Evolutionary conservation across 2,329 filamentous ascomycete genomes (phyloP).

Genomic region (Claviceps spartinae): DNA sequence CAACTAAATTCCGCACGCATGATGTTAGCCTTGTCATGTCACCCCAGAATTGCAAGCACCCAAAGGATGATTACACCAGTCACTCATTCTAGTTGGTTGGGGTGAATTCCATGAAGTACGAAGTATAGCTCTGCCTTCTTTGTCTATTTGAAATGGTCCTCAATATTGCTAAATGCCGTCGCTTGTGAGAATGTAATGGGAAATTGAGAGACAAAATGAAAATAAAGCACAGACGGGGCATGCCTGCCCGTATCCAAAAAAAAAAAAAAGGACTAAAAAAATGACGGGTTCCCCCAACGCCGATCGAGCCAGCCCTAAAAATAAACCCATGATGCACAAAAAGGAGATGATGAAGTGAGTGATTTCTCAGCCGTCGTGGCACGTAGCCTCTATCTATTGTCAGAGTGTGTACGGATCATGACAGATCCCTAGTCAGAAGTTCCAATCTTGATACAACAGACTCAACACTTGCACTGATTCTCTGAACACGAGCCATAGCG

Average conservation of each 20-base stretch:
- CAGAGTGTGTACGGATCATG: slow-evolving; percentile 2
- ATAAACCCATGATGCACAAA: slow-evolving; percentile 2
- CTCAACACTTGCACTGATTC: slow-evolving; percentile 28
- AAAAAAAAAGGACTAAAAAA: not conserved
- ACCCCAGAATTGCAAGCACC: not conserved
- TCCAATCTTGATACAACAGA: slow-evolving; percentile 24
- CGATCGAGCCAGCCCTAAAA: not conserved
- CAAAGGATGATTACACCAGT: not conserved
- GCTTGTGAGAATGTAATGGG: not conserved
- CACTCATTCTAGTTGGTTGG: not conserved
- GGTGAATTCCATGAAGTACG: not conserved
- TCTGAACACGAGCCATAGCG: slow-evolving; percentile 36
- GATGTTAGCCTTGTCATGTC: not conserved
- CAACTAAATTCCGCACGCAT: not conserved
- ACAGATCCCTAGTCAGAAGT: slow-evolving; percentile 22
- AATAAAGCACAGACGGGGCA: not conserved
- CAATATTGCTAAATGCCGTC: slow-evolving; percentile 1
- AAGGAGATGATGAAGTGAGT: slow-evolving; percentile 1
- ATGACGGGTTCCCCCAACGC: slow-evolving; percentile 3
- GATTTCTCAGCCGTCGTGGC: not conserved
- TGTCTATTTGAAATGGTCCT: slow-evolving; percentile 5
- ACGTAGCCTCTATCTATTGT: not conserved
- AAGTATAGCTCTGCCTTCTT: slow-evolving; percentile 5
- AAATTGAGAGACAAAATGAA: not conserved
- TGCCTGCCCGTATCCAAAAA: not conserved